Conservation (phyloP, 2,329 filamentous ascomycete species). For the Pezicula rhizophila region DNA sequence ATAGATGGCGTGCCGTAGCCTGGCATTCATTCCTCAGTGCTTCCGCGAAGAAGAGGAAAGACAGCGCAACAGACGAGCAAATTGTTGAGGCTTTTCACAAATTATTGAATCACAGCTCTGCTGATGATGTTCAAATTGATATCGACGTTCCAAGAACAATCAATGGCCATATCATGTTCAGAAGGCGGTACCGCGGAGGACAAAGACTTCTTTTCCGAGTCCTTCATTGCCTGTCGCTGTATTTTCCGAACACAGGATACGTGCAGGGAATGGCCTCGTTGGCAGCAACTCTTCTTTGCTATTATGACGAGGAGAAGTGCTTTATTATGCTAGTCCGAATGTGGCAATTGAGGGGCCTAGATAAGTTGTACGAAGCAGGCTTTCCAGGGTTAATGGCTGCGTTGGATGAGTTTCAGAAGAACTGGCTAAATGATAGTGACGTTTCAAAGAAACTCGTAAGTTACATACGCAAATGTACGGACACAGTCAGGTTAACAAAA, state of each 20-base stretch:
- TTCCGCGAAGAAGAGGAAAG: conserved; percentile 61
- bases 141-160: conserved; percentile 94
- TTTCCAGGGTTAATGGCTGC: conserved; percentile 85
- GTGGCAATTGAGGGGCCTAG: conserved; percentile 83
- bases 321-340: conserved; percentile 97
- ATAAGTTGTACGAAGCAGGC: conserved; percentile 74
- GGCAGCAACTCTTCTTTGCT: conserved; percentile 87
- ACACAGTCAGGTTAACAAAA: conserved; percentile 7
- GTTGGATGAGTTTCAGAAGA: conserved; percentile 74
- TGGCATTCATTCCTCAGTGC: conserved; percentile 89
- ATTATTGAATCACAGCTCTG: conserved; percentile 66
- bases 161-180: conserved; percentile 95
- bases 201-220: conserved; percentile 90
- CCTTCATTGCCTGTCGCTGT: conserved; percentile 83
- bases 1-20: conserved; percentile 86
- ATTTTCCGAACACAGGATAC: conserved; percentile 87
- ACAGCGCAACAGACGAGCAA: conserved; percentile 61
- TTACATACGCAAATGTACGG: conserved; percentile 14
- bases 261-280: conserved; percentile 97
- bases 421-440: conserved; percentile 74
- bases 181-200: conserved; percentile 82
- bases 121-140: conserved; percentile 95
- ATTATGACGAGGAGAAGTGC: conserved; percentile 90
- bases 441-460: conserved; percentile 76
- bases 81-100: conserved; percentile 68